A percentile compares a stretch with the other conserved stretches of the same genome.
Conservation (phyloP, 2,329 filamentous ascomycete genomes). For the Nigrospora sphaerica region DNA sequence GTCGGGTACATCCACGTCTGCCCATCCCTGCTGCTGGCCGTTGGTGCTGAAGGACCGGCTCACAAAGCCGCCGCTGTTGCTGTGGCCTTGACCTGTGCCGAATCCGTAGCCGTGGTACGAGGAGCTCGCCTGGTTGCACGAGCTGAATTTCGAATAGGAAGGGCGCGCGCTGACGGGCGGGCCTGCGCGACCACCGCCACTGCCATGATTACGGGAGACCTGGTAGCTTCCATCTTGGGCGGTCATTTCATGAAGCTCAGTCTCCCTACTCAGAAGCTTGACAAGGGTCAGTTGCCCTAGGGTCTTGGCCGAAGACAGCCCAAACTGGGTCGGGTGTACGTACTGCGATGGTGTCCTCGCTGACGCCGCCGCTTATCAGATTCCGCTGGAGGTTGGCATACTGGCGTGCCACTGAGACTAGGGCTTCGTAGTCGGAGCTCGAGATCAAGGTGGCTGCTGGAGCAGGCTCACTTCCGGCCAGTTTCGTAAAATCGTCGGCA, state of each 20-base stretch:
- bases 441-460: slow-evolving; percentile 44
- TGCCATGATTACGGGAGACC: no score
- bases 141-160: no score
- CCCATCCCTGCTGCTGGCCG: slow-evolving; percentile 11
- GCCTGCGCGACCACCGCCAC: no score
- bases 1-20: slow-evolving; percentile 6
- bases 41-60: neutral
- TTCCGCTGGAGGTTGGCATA: slow-evolving; percentile 45
- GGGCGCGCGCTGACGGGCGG: no score
- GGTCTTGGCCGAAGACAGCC: slow-evolving; percentile 7
- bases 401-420: slow-evolving; percentile 44
- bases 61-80: neutral
- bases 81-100: neutral
- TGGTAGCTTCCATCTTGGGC: no score
- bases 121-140: neutral
- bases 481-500: slow-evolving; percentile 7
- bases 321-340: slow-evolving; percentile 9
- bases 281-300: slow-evolving; percentile 4
- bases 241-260: neutral
- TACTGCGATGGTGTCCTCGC: slow-evolving; percentile 38
- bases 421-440: slow-evolving; percentile 52
- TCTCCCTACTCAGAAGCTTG: slow-evolving; percentile 10
- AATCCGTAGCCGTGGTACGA: neutral
- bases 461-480: slow-evolving; percentile 16
- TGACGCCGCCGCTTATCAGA: slow-evolving; percentile 41